Percentiles rank a stretch among this genome's conserved stretches.
phyloP scores from a whole-genome alignment of 768 basidiomycete genomes.

The Russula sp. region DNA sequence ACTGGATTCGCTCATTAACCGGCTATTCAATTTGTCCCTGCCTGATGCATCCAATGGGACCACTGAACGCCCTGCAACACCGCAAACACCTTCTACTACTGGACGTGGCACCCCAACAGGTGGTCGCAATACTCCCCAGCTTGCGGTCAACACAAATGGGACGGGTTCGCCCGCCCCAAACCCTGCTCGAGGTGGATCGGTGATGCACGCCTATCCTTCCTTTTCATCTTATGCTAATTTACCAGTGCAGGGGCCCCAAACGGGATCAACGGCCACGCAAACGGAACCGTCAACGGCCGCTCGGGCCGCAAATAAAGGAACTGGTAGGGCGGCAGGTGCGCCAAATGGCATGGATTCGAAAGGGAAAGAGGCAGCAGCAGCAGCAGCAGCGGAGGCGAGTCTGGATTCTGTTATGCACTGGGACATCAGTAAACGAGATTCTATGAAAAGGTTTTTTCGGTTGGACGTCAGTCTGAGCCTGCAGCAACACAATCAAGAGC shows the following conservation, averaged over 20 bases:
- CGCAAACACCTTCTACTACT: conserved; percentile 17
- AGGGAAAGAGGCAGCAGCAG: conserved; percentile 20
- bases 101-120: conserved; percentile 22
- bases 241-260: conserved; percentile 20
- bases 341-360: conserved; percentile 3
- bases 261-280: conserved; percentile 23
- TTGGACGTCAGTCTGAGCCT: conserved; percentile 12
- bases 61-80: conserved; percentile 17
- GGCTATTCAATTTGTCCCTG: conserved; percentile 23
- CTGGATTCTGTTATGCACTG: conserved; percentile 27
- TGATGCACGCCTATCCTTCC: conserved; percentile 28
- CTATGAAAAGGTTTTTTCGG: conserved; percentile 27
- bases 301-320: conserved; percentile 15
- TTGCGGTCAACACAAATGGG: conserved; percentile 17
- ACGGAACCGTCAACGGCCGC: conserved; percentile 11
- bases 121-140: conserved; percentile 24
- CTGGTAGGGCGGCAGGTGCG: not conserved
- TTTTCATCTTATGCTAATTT: conserved; percentile 30
- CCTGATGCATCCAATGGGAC: not conserved
- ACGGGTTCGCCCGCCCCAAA: conserved; percentile 15
- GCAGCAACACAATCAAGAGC: conserved; percentile 6
- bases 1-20: conserved; percentile 26
- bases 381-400: conserved; percentile 29
- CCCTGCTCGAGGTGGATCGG: conserved; percentile 31
- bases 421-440: conserved; percentile 27